Conservation (phyloP, 139 green algal species). For the Zygnema cylindricum region DNA sequence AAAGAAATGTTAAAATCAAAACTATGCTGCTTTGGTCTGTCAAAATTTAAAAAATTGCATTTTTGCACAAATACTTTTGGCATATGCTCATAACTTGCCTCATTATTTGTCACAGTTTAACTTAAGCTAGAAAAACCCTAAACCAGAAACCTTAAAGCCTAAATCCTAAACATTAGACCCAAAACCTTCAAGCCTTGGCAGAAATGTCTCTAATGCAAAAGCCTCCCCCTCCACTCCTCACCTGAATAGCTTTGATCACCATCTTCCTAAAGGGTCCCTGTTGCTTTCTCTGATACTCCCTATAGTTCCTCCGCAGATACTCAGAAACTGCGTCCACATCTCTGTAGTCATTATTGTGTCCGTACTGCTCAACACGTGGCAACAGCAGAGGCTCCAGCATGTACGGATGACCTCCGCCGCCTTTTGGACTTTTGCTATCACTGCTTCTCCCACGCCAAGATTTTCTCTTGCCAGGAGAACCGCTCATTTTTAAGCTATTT, state of each 20-base stretch:
- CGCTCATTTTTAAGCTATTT: not conserved
- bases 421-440: not conserved
- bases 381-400: constrained; percentile 46
- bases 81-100: too few relatives aligned
- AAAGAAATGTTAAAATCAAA: too few relatives aligned
- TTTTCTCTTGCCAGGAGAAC: not conserved
- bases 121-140: not conserved
- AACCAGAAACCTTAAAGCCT: not conserved
- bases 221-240: too few relatives aligned
- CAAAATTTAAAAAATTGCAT: too few relatives aligned
- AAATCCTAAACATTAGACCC: not conserved
- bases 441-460: not conserved
- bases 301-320: constrained; percentile 49
- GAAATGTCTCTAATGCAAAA: not conserved
- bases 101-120: not conserved
- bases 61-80: too few relatives aligned
- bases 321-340: constrained; percentile 49
- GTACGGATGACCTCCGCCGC: not conserved
- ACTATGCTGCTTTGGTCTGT: too few relatives aligned
- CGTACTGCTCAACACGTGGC: constrained; percentile 58
- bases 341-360: constrained; percentile 36
- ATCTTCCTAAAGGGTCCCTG: constrained; percentile 54
- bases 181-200: not conserved
- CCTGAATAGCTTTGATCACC: constrained; percentile 46
- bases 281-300: constrained; percentile 62